Base-by-base conservation (phyloP, 805 yeast genomes). In the Clavispora carvajalis region DNA sequence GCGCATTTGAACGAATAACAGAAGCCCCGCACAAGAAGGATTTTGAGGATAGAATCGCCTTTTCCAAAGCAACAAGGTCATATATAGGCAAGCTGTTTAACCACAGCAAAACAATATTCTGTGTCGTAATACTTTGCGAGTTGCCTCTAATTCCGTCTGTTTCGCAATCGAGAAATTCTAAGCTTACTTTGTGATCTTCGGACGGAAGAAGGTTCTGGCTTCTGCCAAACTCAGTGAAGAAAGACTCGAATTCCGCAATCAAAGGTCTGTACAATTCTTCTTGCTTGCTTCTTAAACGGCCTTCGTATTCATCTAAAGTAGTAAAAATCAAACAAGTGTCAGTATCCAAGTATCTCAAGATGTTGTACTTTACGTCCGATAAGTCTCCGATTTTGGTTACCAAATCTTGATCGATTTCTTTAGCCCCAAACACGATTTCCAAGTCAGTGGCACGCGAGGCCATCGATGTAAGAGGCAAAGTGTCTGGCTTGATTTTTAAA, bases 241-340 rank as follows among this genome's bases (percentile, higher is more conserved):
- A 77, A 23, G 66, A 58, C 55, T 87, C 91, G 58, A 81, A 80
- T 36, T 80, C 78, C 33, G 62, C 60, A 22, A 88, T 84, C 30
- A 91, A 67, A 0, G 96, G 96, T 42, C 80, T 62, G 62, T 87
- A 95, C 40, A 73, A 63, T 50, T 79, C 77, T 48, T 87, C 82
- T 62, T 93, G 99, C n/a, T 77, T 87, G 28, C 67, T 59, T 55
- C 99, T 75, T 46, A 93, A 70, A 31, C 67, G 70, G 8, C 98
- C 98, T 49, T 85, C 90, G 57, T 85, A 88, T 58, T 91, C 98
- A 31, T 68, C 71, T 9, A 52, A 49, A 10, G 96, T 95, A 1
- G 96, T 81, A 55, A 90, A 84, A 7, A 91, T 88, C 39, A 93
- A 71, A 47, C 95, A 68, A 1, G 98, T 89, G 61, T 93, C 99